These are phyloP conservation scores for Rhodotorula mucilaginosa DNA, from an alignment of 1,284 basidiomycete genomes.

Conservation along the genomic window DNA sequence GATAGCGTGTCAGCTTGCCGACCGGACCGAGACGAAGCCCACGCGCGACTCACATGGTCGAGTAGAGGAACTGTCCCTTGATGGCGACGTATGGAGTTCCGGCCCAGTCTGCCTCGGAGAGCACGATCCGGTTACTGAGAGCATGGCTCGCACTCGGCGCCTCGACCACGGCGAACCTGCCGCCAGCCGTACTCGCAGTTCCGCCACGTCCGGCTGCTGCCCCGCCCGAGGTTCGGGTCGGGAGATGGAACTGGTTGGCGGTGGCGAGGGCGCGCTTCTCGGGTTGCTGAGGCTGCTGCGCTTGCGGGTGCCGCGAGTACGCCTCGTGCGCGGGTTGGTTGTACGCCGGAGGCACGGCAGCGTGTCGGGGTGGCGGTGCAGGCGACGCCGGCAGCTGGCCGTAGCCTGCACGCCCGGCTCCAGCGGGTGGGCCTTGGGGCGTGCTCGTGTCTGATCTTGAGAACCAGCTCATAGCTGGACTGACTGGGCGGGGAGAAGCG, in stretches of 20 bases:
- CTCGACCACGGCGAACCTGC: conserved; percentile 50
- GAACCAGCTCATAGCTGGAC: conserved; percentile 12
- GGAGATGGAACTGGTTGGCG: conserved; percentile 4
- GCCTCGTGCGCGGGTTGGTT: conserved; percentile 23
- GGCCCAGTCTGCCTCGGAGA: conserved; percentile 68
- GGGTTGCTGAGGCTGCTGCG: background rate
- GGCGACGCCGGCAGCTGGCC: background rate
- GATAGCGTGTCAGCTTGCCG: background rate
- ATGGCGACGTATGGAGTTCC: conserved; percentile 37
- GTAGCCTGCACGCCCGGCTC: background rate
- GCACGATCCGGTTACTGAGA: conserved; percentile 75
- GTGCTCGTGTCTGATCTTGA: conserved; percentile 1
- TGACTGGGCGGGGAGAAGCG: background rate
- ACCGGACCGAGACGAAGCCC: background rate
- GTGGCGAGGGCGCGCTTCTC: conserved; percentile 6
- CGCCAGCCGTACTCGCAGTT: conserved; percentile 1
- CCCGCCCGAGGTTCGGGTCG: background rate
- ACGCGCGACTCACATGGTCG: conserved; percentile 26
- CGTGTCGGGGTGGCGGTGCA: background rate
- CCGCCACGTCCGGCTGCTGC: conserved; percentile 1
- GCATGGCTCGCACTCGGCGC: conserved; percentile 59
- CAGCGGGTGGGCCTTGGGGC: background rate
- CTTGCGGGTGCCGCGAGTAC: conserved; percentile 36
- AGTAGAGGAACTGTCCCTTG: conserved; percentile 39
- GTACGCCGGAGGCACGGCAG: conserved; percentile 39